Percentiles rank a stretch among this genome's conserved stretches.
Conservation (phyloP, 371 early-diverging fungal genomes). For the Quaeritorhiza haematococci region DNA sequence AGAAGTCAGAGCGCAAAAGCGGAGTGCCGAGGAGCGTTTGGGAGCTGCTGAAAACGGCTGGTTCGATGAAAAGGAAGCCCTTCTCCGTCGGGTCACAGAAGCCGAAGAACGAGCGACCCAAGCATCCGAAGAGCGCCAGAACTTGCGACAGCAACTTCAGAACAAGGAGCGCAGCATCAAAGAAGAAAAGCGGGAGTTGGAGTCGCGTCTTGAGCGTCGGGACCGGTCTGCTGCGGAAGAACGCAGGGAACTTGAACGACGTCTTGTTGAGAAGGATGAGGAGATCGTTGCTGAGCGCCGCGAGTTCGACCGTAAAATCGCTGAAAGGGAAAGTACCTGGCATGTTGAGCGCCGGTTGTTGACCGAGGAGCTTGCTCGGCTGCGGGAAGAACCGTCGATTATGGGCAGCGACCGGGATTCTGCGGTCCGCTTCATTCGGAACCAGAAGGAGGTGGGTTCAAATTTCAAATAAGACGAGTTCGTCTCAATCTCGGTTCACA, state of each 20-base stretch:
- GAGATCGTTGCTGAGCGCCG: not conserved
- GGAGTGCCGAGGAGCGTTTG: not conserved
- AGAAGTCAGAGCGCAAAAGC: not conserved
- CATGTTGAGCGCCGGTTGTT: not conserved
- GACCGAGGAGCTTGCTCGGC: constrained; percentile 5
- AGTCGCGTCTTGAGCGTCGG: not conserved
- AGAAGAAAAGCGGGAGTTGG: constrained; percentile 5
- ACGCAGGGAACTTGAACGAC: constrained; percentile 4
- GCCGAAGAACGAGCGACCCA: constrained; percentile 5
- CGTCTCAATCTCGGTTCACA: not conserved
- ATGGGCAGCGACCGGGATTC: not conserved
- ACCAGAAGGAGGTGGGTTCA: no score
- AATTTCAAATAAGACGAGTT: no score
- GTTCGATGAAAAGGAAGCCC: constrained; percentile 2
- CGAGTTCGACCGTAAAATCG: not conserved
- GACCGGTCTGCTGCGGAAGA: not conserved
- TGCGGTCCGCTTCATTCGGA: not conserved
- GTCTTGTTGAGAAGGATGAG: not conserved
- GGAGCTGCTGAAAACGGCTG: not conserved
- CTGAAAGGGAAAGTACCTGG: constrained; percentile 7
- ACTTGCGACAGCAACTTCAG: not conserved
- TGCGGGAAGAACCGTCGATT: constrained; percentile 1
- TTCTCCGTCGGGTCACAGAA: not conserved
- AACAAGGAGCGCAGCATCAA: not conserved
- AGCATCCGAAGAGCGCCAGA: not conserved